Percentiles rank a stretch among this genome's conserved stretches.
phyloP scores from a whole-genome alignment of 2,329 filamentous ascomycete genomes.

The Cyphellophora attinorum region DNA sequence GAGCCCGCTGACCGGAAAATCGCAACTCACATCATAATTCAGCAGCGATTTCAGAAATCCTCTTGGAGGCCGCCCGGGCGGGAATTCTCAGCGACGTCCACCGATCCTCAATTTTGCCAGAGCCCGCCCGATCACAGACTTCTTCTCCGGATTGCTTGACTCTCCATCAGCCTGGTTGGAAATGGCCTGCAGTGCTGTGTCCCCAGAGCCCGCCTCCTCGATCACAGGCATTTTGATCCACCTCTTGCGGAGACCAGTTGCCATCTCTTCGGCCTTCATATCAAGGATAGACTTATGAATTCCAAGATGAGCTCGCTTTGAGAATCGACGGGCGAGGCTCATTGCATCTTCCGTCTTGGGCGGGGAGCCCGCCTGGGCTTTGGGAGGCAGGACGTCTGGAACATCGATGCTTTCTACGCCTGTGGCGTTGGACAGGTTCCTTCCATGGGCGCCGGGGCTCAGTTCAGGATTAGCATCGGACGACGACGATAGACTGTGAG shows the following conservation, averaged over 20 bases:
- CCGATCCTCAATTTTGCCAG: too few relatives aligned
- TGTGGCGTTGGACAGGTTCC: conserved; percentile 14
- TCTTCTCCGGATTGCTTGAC: too few relatives aligned
- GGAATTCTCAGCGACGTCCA: too few relatives aligned
- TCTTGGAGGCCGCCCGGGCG: too few relatives aligned
- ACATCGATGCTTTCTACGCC: conserved; percentile 13
- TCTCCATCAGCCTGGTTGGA: too few relatives aligned
- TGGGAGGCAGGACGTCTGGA: conserved; percentile 12
- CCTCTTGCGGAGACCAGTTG: conserved; percentile 15
- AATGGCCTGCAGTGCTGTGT: too few relatives aligned
- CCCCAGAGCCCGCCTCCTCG: too few relatives aligned
- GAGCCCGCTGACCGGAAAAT: too few relatives aligned
- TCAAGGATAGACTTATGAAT: conserved; percentile 19
- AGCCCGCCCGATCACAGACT: too few relatives aligned
- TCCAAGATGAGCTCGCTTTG: conserved; percentile 14
- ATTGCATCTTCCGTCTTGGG: conserved; percentile 4
- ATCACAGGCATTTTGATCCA: conserved; percentile 13
- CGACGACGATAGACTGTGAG: conserved; percentile 6
- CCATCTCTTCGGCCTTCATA: conserved; percentile 13
- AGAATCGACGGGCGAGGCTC: conserved; percentile 11
- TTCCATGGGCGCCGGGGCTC: conserved; percentile 13
- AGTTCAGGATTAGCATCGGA: conserved; percentile 6
- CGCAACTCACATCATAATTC: too few relatives aligned
- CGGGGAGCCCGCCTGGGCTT: neutral
- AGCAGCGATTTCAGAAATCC: too few relatives aligned